Evolutionary conservation across 176 grass and related monocot species (phyloP).

Genomic region (Saccharum spontaneum): DNA sequence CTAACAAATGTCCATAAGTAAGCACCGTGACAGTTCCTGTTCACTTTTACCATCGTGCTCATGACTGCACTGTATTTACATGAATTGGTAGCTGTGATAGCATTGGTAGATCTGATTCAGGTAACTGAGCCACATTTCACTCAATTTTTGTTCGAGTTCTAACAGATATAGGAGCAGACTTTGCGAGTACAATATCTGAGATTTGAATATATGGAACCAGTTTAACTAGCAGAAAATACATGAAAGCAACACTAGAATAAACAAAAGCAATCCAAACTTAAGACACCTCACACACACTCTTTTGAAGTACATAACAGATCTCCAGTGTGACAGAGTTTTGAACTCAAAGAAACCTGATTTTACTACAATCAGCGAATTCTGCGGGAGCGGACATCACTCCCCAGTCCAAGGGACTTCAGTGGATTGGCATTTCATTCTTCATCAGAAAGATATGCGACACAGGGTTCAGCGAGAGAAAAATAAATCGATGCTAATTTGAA

Average conservation of each 20-base stretch:
- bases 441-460: constrained; percentile 38
- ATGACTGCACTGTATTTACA: neutral
- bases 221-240: constrained; percentile 34
- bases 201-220: neutral
- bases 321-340: neutral
- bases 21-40: neutral
- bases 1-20: neutral
- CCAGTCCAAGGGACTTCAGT: constrained; percentile 76
- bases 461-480: constrained; percentile 9
- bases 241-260: no score
- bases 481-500: neutral
- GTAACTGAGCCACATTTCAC: neutral
- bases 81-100: neutral
- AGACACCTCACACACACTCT: neutral
- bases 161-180: neutral
- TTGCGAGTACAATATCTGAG: neutral
- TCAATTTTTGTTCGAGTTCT: neutral
- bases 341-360: neutral
- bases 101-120: neutral
- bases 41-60: neutral
- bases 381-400: constrained; percentile 49
- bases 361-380: constrained; percentile 40
- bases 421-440: constrained; percentile 82
- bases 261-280: no score
- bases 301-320: constrained; percentile 20